Percentiles rank a stretch among this genome's conserved stretches.
Evolutionary conservation across 768 basidiomycete species (phyloP).

Genomic region (Mrakia gelida): DNA sequence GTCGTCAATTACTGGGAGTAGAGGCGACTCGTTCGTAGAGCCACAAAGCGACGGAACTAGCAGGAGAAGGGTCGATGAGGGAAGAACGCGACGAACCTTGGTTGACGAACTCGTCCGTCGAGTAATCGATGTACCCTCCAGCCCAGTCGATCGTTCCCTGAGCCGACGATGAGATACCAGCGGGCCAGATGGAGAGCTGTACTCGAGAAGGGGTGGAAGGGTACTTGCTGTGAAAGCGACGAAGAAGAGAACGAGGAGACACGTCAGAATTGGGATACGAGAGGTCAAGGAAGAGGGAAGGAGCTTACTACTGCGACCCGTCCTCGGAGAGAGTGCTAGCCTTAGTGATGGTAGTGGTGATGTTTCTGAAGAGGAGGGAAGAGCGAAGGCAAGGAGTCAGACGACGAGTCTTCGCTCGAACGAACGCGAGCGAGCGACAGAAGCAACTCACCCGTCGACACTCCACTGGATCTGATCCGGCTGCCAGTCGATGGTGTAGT

Average conservation of each 20-base stretch:
- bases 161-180: constrained; percentile 60
- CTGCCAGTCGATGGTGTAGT: constrained; percentile 31
- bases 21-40: too few species aligned
- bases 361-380: constrained; percentile 40
- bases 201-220: constrained; percentile 75
- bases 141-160: constrained; percentile 73
- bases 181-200: constrained; percentile 78
- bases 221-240: constrained; percentile 49
- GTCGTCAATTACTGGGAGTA: too few species aligned
- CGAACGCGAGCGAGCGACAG: background rate
- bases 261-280: too few species aligned
- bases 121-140: constrained; percentile 77
- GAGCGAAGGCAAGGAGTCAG: background rate
- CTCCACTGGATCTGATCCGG: constrained; percentile 33
- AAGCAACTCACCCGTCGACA: constrained; percentile 43
- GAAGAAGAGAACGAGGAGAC: background rate
- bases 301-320: constrained; percentile 15
- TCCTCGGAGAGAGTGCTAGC: constrained; percentile 52
- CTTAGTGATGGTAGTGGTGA: constrained; percentile 64
- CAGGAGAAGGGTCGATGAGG: background rate
- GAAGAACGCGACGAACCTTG: background rate
- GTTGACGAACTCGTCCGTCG: constrained; percentile 24
- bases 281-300: background rate
- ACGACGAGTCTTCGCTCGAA: background rate
- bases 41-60: background rate